Evolutionary conservation across 768 basidiomycete genomes (phyloP).

Genomic region (Rhodotorula kratochvilovae): DNA sequence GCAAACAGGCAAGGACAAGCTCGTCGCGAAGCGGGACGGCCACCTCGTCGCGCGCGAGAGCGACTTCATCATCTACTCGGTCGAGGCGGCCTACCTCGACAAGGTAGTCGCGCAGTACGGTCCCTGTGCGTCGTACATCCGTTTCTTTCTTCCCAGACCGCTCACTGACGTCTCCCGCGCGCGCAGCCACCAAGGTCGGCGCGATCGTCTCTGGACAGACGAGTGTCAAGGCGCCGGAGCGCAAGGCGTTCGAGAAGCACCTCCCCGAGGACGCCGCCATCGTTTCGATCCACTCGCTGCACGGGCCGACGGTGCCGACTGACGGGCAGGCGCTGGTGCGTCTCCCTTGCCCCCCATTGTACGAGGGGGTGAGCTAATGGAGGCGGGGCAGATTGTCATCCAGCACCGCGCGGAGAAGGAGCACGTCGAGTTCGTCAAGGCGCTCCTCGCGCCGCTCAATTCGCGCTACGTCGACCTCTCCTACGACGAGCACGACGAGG

Average conservation of each 20-base stretch:
- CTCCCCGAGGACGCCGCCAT: constrained; percentile 82
- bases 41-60: constrained; percentile 81
- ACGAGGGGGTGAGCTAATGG: background rate
- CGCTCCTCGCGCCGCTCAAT: constrained; percentile 69
- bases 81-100: constrained; percentile 83
- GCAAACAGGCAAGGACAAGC: constrained; percentile 46
- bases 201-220: constrained; percentile 95
- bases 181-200: constrained; percentile 77
- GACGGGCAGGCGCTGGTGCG: constrained; percentile 70
- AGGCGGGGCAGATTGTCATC: constrained; percentile 68
- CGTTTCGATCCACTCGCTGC: constrained; percentile 87
- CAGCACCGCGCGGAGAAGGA: constrained; percentile 74
- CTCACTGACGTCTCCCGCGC: background rate
- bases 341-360: background rate
- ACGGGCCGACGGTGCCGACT: constrained; percentile 84
- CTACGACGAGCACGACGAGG: constrained; percentile 93
- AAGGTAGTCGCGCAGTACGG: constrained; percentile 81
- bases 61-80: constrained; percentile 91
- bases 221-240: constrained; percentile 92
- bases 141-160: background rate
- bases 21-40: constrained; percentile 70
- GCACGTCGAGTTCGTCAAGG: constrained; percentile 71
- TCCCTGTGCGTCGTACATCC: constrained; percentile 62
- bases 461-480: constrained; percentile 85
- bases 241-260: constrained; percentile 76